Percentiles rank a stretch among this genome's conserved stretches.
Evolutionary conservation across 1,284 basidiomycete genomes (phyloP).

Genomic region (Peniophora sp.): DNA sequence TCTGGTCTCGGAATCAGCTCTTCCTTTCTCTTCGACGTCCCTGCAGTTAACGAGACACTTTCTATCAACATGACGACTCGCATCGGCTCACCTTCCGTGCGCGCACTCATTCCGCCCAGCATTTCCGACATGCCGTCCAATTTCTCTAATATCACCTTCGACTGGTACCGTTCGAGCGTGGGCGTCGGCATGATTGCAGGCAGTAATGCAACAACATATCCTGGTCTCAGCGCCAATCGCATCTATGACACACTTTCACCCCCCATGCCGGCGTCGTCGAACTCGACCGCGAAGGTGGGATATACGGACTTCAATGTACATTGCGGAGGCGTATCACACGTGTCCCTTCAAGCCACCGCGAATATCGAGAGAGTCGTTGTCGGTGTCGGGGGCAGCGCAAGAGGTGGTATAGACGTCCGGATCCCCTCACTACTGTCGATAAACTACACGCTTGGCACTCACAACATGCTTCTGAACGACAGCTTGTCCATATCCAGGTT

Average conservation of each 20-base stretch:
- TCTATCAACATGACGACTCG: not conserved
- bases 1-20: not conserved
- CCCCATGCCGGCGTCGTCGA: not conserved
- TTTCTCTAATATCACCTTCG: not conserved
- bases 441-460: no score
- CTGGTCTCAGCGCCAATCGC: not conserved
- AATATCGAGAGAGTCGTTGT: no score
- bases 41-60: not conserved
- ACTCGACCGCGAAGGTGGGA: not conserved
- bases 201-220: not conserved
- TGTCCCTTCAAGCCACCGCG: no score
- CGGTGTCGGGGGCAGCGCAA: no score
- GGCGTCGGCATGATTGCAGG: not conserved
- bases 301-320: not conserved
- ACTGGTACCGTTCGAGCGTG: not conserved
- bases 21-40: not conserved
- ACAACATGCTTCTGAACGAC: no score
- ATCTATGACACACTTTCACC: not conserved
- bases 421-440: no score
- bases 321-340: not conserved
- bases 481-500: no score
- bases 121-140: not conserved
- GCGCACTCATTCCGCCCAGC: not conserved
- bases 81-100: not conserved
- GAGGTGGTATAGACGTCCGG: no score